Evolutionary conservation across 2,329 filamentous ascomycete genomes (phyloP), one percentile per base, ranked within the genome.

Genomic region (Gnomoniopsis smithogilvyi): DNA sequence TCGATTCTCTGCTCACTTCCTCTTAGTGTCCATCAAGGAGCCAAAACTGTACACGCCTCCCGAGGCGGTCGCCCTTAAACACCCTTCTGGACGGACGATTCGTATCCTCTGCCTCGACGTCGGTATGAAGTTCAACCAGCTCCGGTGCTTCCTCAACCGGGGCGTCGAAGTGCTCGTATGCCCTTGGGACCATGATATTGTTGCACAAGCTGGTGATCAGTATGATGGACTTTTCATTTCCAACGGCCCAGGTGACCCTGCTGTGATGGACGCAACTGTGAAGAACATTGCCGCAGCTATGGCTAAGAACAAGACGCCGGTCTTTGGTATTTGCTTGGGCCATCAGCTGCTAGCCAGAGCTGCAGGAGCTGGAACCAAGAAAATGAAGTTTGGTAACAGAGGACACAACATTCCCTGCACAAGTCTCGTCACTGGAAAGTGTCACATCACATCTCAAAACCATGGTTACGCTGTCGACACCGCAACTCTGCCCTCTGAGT

Each of bases 371-470:
- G 81, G 81, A 50, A 98, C 95, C 0, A 76, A 83, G 69, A 99
- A 99, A 82, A 96, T 99, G 92, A 98, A 98, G 83, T 99, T 97
- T 70, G 95, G 95, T 78, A 99, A 99, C 79, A 91, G 95, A 69
- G 95, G 94, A 47, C 92, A 96, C 81, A 99, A 99, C 78, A 98
- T 99, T 69, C 95, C 95, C 48, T 97, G 93, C 81, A 98, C 94
- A 12, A 97, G 90, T 77, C 84, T 96, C 83, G 81, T 98, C 65
- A 96, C 94, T 48, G 95, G 95, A 67, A 92, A 92, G 78, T 99
- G 95, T 74, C 94, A 99, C 78, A 99, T 99, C 72, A 99, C 95
- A 45, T 98, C 95, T 11, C 95, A 99, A 76, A 99, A 99, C 76
- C 95, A 99, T 74, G 95, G 95, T 73, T 99, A 88, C 69, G 95